These are phyloP conservation scores for Picochlorum sp. DNA, from an alignment of 139 green algal genomes.

Conservation along the genomic window DNA sequence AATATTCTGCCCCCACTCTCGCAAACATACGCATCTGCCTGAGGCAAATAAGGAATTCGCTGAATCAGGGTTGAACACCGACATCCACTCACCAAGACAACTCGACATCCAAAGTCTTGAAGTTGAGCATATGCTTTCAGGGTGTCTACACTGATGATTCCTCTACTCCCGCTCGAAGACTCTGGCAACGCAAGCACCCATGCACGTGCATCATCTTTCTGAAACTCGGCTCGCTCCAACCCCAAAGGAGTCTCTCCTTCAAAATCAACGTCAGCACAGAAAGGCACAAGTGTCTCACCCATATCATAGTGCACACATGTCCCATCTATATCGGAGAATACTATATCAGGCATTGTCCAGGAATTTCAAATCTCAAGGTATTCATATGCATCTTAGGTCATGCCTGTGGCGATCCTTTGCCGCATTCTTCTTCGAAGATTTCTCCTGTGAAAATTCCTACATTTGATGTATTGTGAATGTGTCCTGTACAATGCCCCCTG, in stretches of 20 bases:
- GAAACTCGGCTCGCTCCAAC: neutral
- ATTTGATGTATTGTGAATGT: too few species aligned
- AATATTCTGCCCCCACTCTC: constrained; percentile 13
- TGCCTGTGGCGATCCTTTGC: too few species aligned
- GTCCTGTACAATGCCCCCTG: too few species aligned
- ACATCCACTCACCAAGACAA: constrained; percentile 3
- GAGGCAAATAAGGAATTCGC: constrained; percentile 8
- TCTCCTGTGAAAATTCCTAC: too few species aligned
- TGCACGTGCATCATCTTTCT: neutral
- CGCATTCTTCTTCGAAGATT: too few species aligned
- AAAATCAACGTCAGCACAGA: neutral
- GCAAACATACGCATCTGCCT: constrained; percentile 11
- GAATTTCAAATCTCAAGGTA: too few species aligned
- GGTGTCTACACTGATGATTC: constrained; percentile 15
- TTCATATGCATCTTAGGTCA: too few species aligned
- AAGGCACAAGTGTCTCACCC: neutral
- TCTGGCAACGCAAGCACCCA: neutral
- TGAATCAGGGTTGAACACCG: constrained; percentile 5
- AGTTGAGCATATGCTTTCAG: constrained; percentile 15
- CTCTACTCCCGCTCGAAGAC: constrained; percentile 10
- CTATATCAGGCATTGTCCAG: neutral
- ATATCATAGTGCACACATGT: constrained; percentile 26
- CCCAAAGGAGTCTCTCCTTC: neutral
- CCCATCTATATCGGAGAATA: constrained; percentile 31
- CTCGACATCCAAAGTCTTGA: neutral